Evolutionary conservation across 192 early-diverging fungal species (phyloP).

Genomic region (Linderina pennispora): DNA sequence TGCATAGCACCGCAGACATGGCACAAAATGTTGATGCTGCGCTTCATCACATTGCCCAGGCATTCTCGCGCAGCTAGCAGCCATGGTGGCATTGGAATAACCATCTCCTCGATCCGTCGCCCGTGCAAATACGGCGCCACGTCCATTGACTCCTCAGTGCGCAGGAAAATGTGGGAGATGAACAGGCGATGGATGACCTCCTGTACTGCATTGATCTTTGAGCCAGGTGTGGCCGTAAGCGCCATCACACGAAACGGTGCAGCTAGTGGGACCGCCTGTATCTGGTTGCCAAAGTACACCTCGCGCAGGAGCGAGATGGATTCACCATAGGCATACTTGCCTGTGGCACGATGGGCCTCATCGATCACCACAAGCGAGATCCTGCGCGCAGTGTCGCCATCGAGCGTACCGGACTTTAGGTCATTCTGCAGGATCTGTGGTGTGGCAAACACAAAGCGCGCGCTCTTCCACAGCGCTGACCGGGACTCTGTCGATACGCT

Average conservation of each 20-base stretch:
- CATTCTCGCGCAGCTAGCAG: constrained; percentile 41
- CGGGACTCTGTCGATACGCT: constrained; percentile 48
- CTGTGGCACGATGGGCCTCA: constrained; percentile 86
- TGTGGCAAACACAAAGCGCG: constrained; percentile 80
- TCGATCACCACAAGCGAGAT: constrained; percentile 77
- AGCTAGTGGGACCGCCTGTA: constrained; percentile 17
- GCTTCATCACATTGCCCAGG: constrained; percentile 44
- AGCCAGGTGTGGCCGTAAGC: constrained; percentile 82
- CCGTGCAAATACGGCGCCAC: constrained; percentile 67
- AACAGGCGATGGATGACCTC: constrained; percentile 68
- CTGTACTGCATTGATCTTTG: constrained; percentile 62
- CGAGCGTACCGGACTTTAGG: constrained; percentile 58
- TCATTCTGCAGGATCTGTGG: constrained; percentile 89
- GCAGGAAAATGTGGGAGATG: constrained; percentile 72
- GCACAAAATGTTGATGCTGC: constrained; percentile 45
- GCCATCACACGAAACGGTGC: constrained; percentile 72
- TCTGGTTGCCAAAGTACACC: constrained; percentile 18
- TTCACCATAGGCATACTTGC: constrained; percentile 76
- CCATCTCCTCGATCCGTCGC: constrained; percentile 57
- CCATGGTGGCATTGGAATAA: constrained; percentile 51
- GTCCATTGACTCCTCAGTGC: constrained; percentile 86
- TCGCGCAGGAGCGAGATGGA: constrained; percentile 56
- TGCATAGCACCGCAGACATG: constrained; percentile 32
- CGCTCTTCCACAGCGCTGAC: constrained; percentile 52
- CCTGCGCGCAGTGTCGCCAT: constrained; percentile 43